phyloP scores from a whole-genome alignment of 148 eudicot genomes.

The Arctostaphylos glauca region DNA sequence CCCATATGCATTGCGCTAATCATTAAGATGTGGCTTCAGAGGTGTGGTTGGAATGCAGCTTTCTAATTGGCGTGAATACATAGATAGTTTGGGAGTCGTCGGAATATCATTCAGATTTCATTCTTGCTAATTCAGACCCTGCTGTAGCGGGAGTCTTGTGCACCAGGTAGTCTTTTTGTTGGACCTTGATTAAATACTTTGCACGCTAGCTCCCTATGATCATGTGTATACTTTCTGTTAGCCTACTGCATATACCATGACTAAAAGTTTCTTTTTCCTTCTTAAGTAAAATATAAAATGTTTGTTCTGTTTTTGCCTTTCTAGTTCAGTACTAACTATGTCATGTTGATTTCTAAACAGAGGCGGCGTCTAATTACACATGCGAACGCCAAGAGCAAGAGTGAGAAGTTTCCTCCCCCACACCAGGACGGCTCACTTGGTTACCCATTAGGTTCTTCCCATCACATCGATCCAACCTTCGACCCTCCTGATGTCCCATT shows the following conservation, averaged over 20 bases:
- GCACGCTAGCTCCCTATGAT: not conserved
- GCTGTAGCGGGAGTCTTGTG: too few species aligned
- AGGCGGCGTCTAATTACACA: constrained; percentile 65
- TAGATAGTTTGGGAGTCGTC: not conserved
- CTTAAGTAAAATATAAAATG: not conserved
- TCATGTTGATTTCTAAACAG: constrained; percentile 28
- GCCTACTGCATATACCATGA: not conserved
- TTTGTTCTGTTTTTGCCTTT: not conserved
- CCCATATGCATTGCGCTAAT: not conserved
- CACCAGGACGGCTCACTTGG: constrained; percentile 83
- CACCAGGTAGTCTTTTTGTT: too few species aligned
- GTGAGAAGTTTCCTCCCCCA: constrained; percentile 88
- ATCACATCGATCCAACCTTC: constrained; percentile 45
- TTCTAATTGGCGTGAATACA: not conserved
- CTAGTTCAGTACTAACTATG: not conserved
- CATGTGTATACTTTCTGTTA: not conserved
- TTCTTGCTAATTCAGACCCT: not conserved
- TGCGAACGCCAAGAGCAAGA: constrained; percentile 79
- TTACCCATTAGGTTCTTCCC: constrained; percentile 50
- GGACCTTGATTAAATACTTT: not conserved
- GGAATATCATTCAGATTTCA: not conserved
- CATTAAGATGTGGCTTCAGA: not conserved
- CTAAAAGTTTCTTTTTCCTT: not conserved
- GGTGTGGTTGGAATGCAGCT: not conserved
- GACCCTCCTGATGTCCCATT: constrained; percentile 66